Conservation (phyloP, 176 grass and related monocot genomes). For the Musa itinerans region DNA sequence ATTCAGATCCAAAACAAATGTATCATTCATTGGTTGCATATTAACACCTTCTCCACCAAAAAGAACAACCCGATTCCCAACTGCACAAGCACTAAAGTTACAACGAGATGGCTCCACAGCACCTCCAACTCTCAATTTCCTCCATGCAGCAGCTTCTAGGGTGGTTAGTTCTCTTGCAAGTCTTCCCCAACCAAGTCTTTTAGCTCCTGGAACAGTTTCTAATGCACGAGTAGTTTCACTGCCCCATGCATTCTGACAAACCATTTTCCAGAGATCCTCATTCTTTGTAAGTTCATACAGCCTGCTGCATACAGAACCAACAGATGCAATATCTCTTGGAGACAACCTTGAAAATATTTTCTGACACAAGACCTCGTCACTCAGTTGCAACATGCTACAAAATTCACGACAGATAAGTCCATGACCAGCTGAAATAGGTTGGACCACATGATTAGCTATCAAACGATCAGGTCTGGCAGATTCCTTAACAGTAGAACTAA, state of each 20-base stretch:
- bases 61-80: constrained; percentile 17
- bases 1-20: constrained; percentile 20
- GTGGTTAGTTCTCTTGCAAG: constrained; percentile 19
- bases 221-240: constrained; percentile 2
- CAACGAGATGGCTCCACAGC: constrained; percentile 18
- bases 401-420: constrained; percentile 5
- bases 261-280: constrained; percentile 21
- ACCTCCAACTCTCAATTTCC: constrained; percentile 17
- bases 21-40: constrained; percentile 23
- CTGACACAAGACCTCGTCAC: constrained; percentile 14
- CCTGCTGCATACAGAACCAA: constrained; percentile 19
- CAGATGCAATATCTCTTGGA: constrained; percentile 19
- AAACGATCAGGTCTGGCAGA: not conserved
- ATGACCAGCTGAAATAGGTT: constrained; percentile 3
- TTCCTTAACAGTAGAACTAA: not conserved
- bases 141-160: constrained; percentile 15
- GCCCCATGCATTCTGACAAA: constrained; percentile 23
- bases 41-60: constrained; percentile 20
- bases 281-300: constrained; percentile 11
- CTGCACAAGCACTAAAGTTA: constrained; percentile 21
- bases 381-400: constrained; percentile 13
- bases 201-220: constrained; percentile 17
- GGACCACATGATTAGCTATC: not conserved
- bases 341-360: constrained; percentile 17
- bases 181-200: constrained; percentile 16